These are phyloP conservation scores for Urostyla sp. DNA, from an alignment of 73 alveolate species.

Conservation along the genomic window DNA sequence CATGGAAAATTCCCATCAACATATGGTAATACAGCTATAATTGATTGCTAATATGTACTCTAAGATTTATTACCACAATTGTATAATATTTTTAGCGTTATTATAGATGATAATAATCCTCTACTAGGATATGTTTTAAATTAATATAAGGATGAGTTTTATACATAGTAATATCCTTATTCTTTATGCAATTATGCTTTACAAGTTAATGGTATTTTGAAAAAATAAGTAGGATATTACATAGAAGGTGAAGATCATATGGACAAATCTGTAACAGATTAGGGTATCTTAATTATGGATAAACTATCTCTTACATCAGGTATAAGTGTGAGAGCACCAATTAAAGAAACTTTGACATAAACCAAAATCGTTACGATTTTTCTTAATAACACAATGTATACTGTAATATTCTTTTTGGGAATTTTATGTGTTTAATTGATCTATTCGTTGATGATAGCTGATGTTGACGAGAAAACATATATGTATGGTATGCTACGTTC, in stretches of 20 bases:
- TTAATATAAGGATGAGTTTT: too few relatives aligned
- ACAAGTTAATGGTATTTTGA: too few relatives aligned
- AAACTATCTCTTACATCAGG: not conserved
- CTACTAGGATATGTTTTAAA: too few relatives aligned
- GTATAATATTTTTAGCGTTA: too few relatives aligned
- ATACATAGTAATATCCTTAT: too few relatives aligned
- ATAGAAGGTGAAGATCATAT: not conserved
- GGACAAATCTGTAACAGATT: not conserved
- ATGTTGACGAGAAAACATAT: constrained; percentile 77
- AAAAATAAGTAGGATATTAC: not conserved
- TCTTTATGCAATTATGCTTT: too few relatives aligned
- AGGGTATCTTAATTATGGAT: not conserved
- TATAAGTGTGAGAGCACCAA: not conserved
- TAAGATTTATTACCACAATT: constrained; percentile 57
- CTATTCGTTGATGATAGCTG: constrained; percentile 65
- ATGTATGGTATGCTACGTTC: constrained; percentile 76
- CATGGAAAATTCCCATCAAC: constrained; percentile 83
- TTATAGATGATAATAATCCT: too few relatives aligned
- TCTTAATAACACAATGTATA: constrained; percentile 47
- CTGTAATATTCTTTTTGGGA: constrained; percentile 69
- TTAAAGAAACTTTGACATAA: not conserved
- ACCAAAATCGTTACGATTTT: constrained; percentile 20
- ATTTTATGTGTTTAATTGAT: constrained; percentile 63
- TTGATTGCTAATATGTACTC: constrained; percentile 65
- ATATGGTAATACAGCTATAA: constrained; percentile 73